Evolutionary conservation across 768 basidiomycete species (phyloP).

Genomic region (Boletus barrowsii): DNA sequence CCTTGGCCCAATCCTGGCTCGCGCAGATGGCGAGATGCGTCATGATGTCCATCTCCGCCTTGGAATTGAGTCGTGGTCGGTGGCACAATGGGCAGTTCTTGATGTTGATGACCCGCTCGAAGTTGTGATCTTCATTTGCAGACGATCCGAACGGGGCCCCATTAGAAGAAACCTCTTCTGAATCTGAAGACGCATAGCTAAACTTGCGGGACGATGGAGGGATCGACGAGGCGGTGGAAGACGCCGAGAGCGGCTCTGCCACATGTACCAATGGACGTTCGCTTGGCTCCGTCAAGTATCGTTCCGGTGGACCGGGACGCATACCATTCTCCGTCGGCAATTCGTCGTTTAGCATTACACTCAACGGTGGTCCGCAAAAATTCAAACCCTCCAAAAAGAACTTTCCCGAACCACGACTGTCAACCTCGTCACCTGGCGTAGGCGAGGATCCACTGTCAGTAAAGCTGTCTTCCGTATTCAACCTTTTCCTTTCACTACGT

Average conservation of each 20-base stretch:
- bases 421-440: conserved; percentile 46
- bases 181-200: conserved; percentile 46
- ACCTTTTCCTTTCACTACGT: conserved; percentile 62
- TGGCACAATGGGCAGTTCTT: conserved; percentile 94
- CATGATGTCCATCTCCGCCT: conserved; percentile 91
- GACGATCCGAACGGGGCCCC: conserved; percentile 7
- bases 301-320: conserved; percentile 12
- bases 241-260: conserved; percentile 26
- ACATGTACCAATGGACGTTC: conserved; percentile 42
- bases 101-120: conserved; percentile 92
- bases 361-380: conserved; percentile 56
- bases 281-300: conserved; percentile 44
- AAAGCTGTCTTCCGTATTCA: conserved; percentile 47
- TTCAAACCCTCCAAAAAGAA: conserved; percentile 53
- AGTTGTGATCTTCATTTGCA: conserved; percentile 32
- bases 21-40: conserved; percentile 98
- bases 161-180: conserved; percentile 35
- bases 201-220: conserved; percentile 26
- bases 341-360: conserved; percentile 29
- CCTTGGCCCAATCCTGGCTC: conserved; percentile 85
- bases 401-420: conserved; percentile 31
- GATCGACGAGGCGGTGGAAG: conserved; percentile 7
- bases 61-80: conserved; percentile 76
- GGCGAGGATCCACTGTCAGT: conserved; percentile 48
- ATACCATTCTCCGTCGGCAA: conserved; percentile 23